Percentiles rank a stretch among this genome's conserved stretches.
Evolutionary conservation across 306 rosid species (phyloP).

Genomic region (Prunus armeniaca): DNA sequence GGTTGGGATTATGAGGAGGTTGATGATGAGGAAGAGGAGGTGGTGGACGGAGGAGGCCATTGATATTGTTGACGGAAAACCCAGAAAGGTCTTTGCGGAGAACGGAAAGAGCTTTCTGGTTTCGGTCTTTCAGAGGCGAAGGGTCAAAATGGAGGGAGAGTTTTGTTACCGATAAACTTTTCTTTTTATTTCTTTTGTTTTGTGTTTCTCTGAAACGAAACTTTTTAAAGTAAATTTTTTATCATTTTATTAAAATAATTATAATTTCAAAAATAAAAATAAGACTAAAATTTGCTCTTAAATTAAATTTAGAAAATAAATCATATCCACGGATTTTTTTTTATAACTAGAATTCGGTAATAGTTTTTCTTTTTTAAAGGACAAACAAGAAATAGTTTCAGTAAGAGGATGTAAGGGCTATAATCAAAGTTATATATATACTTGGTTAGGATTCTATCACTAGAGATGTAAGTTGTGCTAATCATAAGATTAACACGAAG

Average conservation of each 20-base stretch:
- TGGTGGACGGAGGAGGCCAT: conserved; percentile 24
- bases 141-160: not conserved
- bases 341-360: not conserved
- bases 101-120: conserved; percentile 31
- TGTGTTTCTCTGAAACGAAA: no score
- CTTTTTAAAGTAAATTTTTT: not conserved
- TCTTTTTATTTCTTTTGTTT: not conserved
- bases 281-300: not conserved
- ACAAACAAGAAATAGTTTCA: no score
- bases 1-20: conserved; percentile 13
- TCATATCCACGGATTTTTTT: not conserved
- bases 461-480: no score
- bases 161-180: not conserved
- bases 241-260: not conserved
- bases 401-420: no score
- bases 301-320: not conserved
- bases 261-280: not conserved
- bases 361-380: not conserved
- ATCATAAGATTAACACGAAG: no score
- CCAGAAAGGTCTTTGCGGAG: conserved; percentile 14
- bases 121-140: conserved; percentile 5
- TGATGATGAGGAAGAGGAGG: conserved; percentile 9
- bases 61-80: conserved; percentile 35
- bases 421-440: no score
- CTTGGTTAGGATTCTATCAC: no score